Evolutionary conservation across 176 grass and related monocot genomes (phyloP), one percentile per base, ranked within the genome.

Genomic region (Bolboschoenus planiculmis): DNA sequence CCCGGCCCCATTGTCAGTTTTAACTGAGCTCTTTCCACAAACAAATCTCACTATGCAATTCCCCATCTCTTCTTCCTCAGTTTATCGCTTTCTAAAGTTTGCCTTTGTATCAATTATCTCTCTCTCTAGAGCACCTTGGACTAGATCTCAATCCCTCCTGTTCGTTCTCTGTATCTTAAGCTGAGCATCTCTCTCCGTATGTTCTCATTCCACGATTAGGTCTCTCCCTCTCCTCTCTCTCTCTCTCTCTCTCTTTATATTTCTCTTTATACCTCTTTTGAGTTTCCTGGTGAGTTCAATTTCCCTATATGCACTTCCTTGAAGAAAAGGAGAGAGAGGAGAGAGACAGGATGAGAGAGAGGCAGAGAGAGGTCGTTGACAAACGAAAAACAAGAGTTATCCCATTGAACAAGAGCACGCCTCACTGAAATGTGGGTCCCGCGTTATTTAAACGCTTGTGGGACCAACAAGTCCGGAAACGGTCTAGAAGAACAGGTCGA

Each of bases 31-130:
- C 79, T 86, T 78, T 20, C 88, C 90, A 57, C 90, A 90, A 62
- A 98, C 18, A 84, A 88, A 88, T 51, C 58, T 71, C 81, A 88
- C 86, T 26, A 98, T 94, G 78, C 87, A 85, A 88, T 98, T 98
- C 56, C 96, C 92, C 96, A 98, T 98, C 23, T 37, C 26, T 11
- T 53, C 18, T 10, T 81, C 79, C 39, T 61, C 10, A 23, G 20
- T 27, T 26, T 63, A 14, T 61, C 36, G 0, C 56, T 56, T 18
- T 75, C 29, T 20, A 57, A 35, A 29, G 26, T 35, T 56, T 4
- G 37, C 24, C 40, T 81, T 14, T 35, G 3, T 54, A 33, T 23
- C 16, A 9, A 11, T 33, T 62, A n/a, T n/a, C n/a, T n/a, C 34
- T 61, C 36, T 59, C 16, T 42, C 18, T 10, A 15, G 20, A 78